Base-by-base conservation (phyloP, 1,139 yeast species). In the Dujonia santamariae region DNA sequence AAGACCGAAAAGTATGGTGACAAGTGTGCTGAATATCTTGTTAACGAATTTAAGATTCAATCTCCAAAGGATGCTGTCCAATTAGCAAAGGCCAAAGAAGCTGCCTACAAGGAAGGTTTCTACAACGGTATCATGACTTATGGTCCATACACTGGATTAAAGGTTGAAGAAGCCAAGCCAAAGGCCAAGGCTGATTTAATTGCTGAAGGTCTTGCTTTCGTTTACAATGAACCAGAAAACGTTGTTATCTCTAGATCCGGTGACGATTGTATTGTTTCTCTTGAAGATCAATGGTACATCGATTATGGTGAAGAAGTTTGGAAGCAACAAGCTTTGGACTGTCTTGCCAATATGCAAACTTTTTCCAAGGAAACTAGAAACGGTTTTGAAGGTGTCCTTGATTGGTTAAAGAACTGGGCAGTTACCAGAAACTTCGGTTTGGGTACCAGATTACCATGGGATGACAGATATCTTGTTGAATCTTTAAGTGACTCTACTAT, bases 381-480 rank as follows among this genome's bases (percentile, higher is more conserved):
- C 54, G 96, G 95, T 6, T 90, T 92, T 53, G 96, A 90, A 63
- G 92, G 90, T 62, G 96, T 86, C 39, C 73, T 94, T 48, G 95
- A 84, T 47, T 94, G 99, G 99, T 78, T 94, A 56, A 86, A 85
- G 67, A 90, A 88, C 68, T 94, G 99, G 99, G 98, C 99, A 35
- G 86, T 94, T 43, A 86, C 96, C 40, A 85, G 98, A 73, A 83
- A 95, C 43, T 94, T 86, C 51, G 99, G 98, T 58, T 75, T 94
- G 48, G 99, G 99, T 59, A 82, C 97, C 40, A 82, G 72, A 59
- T 78, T 94, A 47, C 99, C 99, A 42, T 94, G 99, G 99, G 99
- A 94, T 66, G 82, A 85, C 48, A 82, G 82, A 59, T 90, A 84
- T 56, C 76, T 94, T 54, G 92, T 94, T 38, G 99, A 94, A 66